These are phyloP conservation scores for Coemansia sp. DNA, from an alignment of 192 early-diverging fungal genomes.

Conservation along the genomic window DNA sequence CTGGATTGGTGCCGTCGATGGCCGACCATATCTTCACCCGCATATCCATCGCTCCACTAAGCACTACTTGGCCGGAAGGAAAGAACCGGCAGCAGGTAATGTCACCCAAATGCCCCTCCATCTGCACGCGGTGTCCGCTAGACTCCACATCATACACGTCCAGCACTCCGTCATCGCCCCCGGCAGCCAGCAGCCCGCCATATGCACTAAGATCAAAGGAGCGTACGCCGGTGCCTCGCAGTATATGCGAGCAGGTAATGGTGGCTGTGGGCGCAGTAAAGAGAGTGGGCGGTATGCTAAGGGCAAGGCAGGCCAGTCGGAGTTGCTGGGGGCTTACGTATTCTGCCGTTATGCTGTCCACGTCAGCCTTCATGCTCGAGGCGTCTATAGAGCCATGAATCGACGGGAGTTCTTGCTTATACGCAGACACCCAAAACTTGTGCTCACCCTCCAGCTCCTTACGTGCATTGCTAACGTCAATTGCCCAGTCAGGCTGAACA, in stretches of 20 bases:
- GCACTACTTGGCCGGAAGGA: constrained; percentile 69
- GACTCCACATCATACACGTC: constrained; percentile 37
- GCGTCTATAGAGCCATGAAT: constrained; percentile 32
- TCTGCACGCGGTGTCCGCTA: constrained; percentile 18
- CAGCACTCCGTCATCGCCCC: constrained; percentile 39
- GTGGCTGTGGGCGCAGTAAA: constrained; percentile 24
- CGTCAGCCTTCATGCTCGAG: constrained; percentile 8
- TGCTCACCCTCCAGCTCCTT: constrained; percentile 16
- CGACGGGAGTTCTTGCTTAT: constrained; percentile 23
- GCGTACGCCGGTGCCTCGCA: constrained; percentile 26
- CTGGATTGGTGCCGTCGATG: constrained; percentile 69
- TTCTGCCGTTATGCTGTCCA: constrained; percentile 13
- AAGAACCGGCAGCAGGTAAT: constrained; percentile 68
- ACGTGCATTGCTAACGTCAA: constrained; percentile 36
- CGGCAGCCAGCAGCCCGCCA: constrained; percentile 37
- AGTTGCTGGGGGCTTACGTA: constrained; percentile 26
- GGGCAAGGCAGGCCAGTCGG: constrained; percentile 20
- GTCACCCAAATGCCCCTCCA: constrained; percentile 65
- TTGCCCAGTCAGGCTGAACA: constrained; percentile 53
- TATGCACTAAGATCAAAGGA: constrained; percentile 40
- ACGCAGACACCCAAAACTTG: constrained; percentile 52
- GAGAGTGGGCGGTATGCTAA: constrained; percentile 11
- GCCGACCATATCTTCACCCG: constrained; percentile 73
- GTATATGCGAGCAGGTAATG: constrained; percentile 25
- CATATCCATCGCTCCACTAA: constrained; percentile 68